Percentiles rank a stretch among this genome's conserved stretches.
Conservation (phyloP, 345 rosid species). For the Excoecaria cochinchinensis region DNA sequence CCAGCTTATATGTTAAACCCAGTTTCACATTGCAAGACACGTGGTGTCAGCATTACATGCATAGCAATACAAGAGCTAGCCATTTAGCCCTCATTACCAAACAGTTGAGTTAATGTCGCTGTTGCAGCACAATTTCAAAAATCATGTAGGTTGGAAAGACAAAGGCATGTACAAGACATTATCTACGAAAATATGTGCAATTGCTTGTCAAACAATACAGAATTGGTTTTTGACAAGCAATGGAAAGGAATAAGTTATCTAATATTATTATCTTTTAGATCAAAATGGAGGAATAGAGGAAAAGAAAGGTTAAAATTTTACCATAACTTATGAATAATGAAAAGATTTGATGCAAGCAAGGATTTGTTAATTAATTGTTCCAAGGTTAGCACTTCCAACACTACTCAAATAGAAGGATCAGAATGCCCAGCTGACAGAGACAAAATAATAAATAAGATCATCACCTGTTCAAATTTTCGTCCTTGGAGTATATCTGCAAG, state of each 20-base stretch:
- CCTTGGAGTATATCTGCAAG: slow-evolving; percentile 97
- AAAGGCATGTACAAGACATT: neutral
- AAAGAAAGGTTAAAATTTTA: neutral
- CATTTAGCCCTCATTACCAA: neutral
- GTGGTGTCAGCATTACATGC: neutral
- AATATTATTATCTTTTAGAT: neutral
- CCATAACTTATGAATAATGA: neutral
- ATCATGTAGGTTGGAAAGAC: neutral
- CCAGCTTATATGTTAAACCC: neutral
- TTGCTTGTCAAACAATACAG: too few species aligned
- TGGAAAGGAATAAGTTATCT: neutral
- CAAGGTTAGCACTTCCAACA: neutral
- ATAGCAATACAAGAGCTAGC: neutral
- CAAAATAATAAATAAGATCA: slow-evolving; percentile 18
- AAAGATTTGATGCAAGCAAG: too few species aligned
- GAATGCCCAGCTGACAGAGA: neutral
- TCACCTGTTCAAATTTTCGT: slow-evolving; percentile 81
- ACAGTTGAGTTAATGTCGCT: neutral
- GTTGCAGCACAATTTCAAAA: neutral
- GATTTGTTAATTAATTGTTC: neutral
- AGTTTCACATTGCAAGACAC: neutral
- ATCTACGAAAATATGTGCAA: too few species aligned
- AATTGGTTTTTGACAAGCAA: neutral
- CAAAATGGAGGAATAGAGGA: neutral
- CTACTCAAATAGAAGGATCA: neutral